These are phyloP conservation scores for Boletus mariae DNA, from an alignment of 1,284 basidiomycete genomes.

Conservation along the genomic window DNA sequence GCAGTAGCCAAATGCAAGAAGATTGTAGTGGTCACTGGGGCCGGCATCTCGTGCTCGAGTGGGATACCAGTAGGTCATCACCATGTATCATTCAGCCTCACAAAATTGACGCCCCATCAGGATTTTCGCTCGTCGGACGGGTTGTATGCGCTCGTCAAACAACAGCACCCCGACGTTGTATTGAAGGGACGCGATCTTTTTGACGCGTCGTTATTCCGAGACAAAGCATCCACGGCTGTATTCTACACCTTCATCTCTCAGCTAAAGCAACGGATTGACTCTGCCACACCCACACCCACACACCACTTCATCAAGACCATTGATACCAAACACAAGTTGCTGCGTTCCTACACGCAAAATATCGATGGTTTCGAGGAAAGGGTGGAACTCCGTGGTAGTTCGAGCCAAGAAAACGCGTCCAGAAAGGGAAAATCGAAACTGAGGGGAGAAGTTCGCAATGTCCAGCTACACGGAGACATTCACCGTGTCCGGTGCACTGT, in stretches of 20 bases:
- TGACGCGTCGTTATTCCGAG: constrained; percentile 82
- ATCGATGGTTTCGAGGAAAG: constrained; percentile 90
- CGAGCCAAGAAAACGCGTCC: constrained; percentile 48
- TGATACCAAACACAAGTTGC: constrained; percentile 78
- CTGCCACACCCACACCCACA: constrained; percentile 79
- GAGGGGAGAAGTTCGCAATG: constrained; percentile 70
- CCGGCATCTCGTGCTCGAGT: constrained; percentile 89
- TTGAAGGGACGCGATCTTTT: constrained; percentile 88
- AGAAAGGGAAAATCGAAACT: constrained; percentile 65
- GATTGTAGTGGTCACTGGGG: constrained; percentile 85
- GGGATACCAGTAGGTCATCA: constrained; percentile 77
- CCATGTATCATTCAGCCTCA: not conserved
- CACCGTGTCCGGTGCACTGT: constrained; percentile 82
- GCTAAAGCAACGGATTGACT: constrained; percentile 79
- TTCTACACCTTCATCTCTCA: constrained; percentile 95
- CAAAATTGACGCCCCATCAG: constrained; percentile 39
- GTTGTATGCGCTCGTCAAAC: constrained; percentile 83
- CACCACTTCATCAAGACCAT: constrained; percentile 87
- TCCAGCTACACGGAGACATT: constrained; percentile 91
- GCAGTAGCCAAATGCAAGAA: constrained; percentile 79
- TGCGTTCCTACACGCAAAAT: constrained; percentile 93
- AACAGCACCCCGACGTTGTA: constrained; percentile 78
- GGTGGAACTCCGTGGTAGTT: constrained; percentile 68
- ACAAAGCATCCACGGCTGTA: constrained; percentile 79
- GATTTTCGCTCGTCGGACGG: constrained; percentile 90